Conservation (phyloP, 1,139 yeast genomes). For the Sugiyamaella paludigena region DNA sequence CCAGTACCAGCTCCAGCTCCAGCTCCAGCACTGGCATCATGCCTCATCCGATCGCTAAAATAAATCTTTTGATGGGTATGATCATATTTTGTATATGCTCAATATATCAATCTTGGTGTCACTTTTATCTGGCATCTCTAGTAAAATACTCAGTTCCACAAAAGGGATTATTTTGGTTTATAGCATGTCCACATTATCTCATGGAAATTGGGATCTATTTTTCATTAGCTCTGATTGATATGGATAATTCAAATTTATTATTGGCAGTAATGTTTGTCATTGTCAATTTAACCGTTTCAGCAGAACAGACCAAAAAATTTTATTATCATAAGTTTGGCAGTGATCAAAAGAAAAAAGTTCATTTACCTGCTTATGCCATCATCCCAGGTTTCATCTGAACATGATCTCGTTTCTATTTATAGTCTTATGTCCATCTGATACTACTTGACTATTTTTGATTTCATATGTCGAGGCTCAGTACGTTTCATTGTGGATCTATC, state of each 20-base stretch:
- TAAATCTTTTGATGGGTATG: neutral
- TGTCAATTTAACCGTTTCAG: constrained; percentile 59
- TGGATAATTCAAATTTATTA: constrained; percentile 11
- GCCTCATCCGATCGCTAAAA: neutral
- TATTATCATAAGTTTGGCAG: constrained; percentile 41
- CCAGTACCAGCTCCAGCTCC: neutral
- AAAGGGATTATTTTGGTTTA: constrained; percentile 48
- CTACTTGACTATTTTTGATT: neutral
- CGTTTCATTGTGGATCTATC: too few relatives aligned
- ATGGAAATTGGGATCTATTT: constrained; percentile 68
- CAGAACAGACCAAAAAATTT: constrained; percentile 55
- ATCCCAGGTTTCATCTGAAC: constrained; percentile 26
- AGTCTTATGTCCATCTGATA: too few relatives aligned
- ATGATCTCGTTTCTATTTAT: neutral
- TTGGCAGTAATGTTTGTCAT: constrained; percentile 54
- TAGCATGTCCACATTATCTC: constrained; percentile 77
- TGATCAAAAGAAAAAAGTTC: constrained; percentile 22
- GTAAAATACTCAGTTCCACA: constrained; percentile 67
- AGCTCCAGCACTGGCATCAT: neutral
- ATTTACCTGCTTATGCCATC: constrained; percentile 30
- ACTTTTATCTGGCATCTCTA: constrained; percentile 56
- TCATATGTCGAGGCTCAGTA: neutral
- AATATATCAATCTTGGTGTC: constrained; percentile 57
- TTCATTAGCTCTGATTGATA: constrained; percentile 20
- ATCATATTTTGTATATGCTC: constrained; percentile 46